phyloP scores from a whole-genome alignment of 495 filamentous ascomycete species.

The Podospora didyma region DNA sequence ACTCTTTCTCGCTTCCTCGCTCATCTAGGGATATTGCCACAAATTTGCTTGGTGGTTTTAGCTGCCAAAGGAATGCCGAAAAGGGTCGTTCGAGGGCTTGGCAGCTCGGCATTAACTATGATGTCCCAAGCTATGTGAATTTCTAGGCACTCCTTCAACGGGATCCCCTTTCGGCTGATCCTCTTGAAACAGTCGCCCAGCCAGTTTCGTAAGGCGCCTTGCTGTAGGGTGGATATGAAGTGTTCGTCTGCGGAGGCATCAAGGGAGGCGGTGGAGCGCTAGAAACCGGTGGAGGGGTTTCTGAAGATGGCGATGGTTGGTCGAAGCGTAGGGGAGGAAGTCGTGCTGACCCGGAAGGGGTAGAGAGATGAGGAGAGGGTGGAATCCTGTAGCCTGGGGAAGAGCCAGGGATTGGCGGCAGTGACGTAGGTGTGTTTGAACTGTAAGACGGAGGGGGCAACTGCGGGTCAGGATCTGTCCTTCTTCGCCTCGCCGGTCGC shows the following conservation, averaged over 20 bases:
- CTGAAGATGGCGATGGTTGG: conserved; percentile 24
- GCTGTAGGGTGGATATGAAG: conserved; percentile 26
- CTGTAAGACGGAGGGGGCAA: conserved; percentile 33
- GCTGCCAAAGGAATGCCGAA: not conserved
- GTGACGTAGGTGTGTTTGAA: conserved; percentile 23
- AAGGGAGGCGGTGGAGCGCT: conserved; percentile 25
- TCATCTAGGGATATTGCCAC: not conserved
- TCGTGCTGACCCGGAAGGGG: conserved; percentile 32
- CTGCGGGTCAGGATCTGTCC: conserved; percentile 42
- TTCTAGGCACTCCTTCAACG: conserved; percentile 15
- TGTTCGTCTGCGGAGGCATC: conserved; percentile 18
- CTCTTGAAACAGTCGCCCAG: conserved; percentile 39
- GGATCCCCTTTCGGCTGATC: conserved; percentile 22
- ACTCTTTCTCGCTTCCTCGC: not conserved
- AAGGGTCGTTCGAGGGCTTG: not conserved
- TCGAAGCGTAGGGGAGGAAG: conserved; percentile 44
- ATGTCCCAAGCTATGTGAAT: not conserved
- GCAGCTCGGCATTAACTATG: too few species aligned
- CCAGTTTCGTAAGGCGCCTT: conserved; percentile 39
- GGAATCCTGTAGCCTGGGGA: conserved; percentile 27
- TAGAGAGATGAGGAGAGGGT: conserved; percentile 38
- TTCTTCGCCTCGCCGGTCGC: conserved; percentile 38
- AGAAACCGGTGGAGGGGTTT: conserved; percentile 21
- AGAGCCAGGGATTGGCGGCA: conserved; percentile 32
- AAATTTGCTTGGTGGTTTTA: not conserved